Evolutionary conservation across 129 eudicot species (phyloP).

Genomic region (Pseudognaphalium luteoalbum): DNA sequence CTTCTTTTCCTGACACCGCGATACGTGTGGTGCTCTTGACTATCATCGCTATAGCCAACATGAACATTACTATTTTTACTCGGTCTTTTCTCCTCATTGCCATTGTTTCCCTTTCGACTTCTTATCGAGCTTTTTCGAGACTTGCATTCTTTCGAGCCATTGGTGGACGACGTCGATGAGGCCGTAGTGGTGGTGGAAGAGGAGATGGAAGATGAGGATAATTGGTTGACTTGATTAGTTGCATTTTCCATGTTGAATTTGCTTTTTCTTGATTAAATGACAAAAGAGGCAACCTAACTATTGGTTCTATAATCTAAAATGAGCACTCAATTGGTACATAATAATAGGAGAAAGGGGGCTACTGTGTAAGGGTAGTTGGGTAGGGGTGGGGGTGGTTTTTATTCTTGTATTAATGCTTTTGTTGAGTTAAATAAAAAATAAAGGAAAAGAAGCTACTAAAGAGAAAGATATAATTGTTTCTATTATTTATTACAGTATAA

Average conservation of each 20-base stretch:
- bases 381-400: slow-evolving; percentile 25
- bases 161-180: slow-evolving; percentile 17
- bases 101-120: slow-evolving; percentile 30
- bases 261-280: slow-evolving; percentile 22
- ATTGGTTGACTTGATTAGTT: slow-evolving; percentile 20
- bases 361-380: not conserved
- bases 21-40: slow-evolving; percentile 42
- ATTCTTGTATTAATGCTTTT: slow-evolving; percentile 31
- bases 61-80: not conserved
- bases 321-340: slow-evolving; percentile 28
- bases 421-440: slow-evolving; percentile 22
- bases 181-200: not conserved
- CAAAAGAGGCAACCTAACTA: slow-evolving; percentile 5
- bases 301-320: slow-evolving; percentile 11
- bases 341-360: slow-evolving; percentile 20
- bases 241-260: slow-evolving; percentile 30
- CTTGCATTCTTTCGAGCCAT: slow-evolving; percentile 25
- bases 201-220: slow-evolving; percentile 34
- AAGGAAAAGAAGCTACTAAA: slow-evolving; percentile 14
- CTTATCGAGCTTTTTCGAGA: slow-evolving; percentile 25
- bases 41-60: not conserved
- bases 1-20: slow-evolving; percentile 63
- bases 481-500: too few species aligned
- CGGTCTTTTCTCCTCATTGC: slow-evolving; percentile 30
- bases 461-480: not conserved